A percentile compares a stretch with the other conserved stretches of the same genome.
These are phyloP conservation scores for Austropuccinia psidii DNA, from an alignment of 1,284 basidiomycete species.

Conservation along the genomic window DNA sequence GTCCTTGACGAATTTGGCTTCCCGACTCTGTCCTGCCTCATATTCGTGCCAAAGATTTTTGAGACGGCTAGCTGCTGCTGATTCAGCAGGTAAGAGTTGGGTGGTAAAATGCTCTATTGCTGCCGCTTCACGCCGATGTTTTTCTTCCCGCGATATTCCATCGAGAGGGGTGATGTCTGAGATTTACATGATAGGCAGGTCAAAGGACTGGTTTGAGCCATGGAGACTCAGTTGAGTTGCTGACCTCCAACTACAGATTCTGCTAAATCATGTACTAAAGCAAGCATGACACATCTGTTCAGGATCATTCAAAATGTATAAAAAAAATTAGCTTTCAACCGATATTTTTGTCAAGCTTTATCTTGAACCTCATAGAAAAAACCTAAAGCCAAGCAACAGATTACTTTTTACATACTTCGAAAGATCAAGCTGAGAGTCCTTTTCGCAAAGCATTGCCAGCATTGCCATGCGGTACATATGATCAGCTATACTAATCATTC, in stretches of 20 bases:
- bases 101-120: conserved; percentile 12
- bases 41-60: conserved; percentile 19
- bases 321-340: background rate
- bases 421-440: conserved; percentile 12
- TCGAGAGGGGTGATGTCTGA: conserved; percentile 29
- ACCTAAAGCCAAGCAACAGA: no score
- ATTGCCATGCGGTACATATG: conserved; percentile 35
- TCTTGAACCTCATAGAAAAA: no score
- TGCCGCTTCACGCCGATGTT: conserved; percentile 1
- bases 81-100: conserved; percentile 2
- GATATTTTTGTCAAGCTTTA: no score
- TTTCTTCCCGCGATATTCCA: conserved; percentile 21
- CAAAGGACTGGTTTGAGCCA: background rate
- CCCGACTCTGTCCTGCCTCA: background rate
- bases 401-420: conserved; percentile 6
- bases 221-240: background rate
- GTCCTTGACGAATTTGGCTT: conserved; percentile 35
- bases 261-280: conserved; percentile 23
- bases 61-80: background rate
- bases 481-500: conserved; percentile 8
- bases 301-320: background rate
- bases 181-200: background rate
- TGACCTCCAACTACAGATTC: conserved; percentile 30
- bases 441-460: conserved; percentile 22
- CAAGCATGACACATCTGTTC: conserved; percentile 24